Evolutionary conservation across 805 yeast genomes (phyloP), one percentile per base, ranked within the genome.

Genomic region (Lipomyces lipofer): DNA sequence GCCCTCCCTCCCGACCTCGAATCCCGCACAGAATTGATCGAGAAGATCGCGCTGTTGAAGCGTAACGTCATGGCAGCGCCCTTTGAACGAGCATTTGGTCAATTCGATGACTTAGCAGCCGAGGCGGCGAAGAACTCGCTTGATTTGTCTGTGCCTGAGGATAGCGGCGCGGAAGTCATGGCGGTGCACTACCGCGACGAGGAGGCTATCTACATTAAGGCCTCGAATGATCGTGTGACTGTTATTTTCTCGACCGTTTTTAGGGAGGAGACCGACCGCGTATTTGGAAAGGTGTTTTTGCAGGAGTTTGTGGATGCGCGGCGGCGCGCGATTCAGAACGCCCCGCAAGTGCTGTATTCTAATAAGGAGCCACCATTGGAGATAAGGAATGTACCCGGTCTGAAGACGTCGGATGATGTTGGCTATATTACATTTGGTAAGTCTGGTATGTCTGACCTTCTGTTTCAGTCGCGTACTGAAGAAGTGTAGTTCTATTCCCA

Each of bases 301-400:
- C 96, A 89, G 69, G 67, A 64, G 46, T 65, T 64, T 43, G 67
- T 64, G n/a, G 67, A 64, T 48, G 67, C 67, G 9, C 83, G 99
- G 73, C 46, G 62, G 28, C 87, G 87, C 69, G 86, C 95, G 4
- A 92, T 94, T 57, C 99, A 94, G 73, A 91, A 94, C 47, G 97
- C 98, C 1, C 99, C 99, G 15, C 99, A 94, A 75, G 99, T 94
- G 49, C 79, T 94, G 65, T 91, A 86, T 67, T 85, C 95, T 4
- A 90, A 85, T 68, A 80, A 78, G 59, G 97, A 88, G 64, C 88
- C 97, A n/a, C 99, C 99, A 7, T 77, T 89, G 66, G 99, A 94
- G 69, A 78, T 87, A 53, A 77, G 82, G 54, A 70, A 73, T 52
- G 71, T 79, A 39, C 68, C 73, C 12, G 70, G 69, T 19, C 51